Conservation (phyloP, 441 rosid species). For the Lepidium campestre region DNA sequence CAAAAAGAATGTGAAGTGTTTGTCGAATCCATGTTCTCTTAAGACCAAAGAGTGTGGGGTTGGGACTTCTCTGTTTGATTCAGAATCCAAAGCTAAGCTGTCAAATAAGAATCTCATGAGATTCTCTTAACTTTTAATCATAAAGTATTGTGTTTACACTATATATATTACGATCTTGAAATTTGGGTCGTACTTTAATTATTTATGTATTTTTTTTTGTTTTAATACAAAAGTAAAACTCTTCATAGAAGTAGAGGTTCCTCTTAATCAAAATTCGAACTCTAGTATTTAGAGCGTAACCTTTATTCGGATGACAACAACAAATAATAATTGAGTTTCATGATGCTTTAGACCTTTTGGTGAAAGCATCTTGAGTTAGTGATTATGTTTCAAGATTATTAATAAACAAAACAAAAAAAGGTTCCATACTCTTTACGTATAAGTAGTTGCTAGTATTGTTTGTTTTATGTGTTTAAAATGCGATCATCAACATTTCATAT, state of each 20-base stretch:
- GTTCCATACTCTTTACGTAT: not conserved
- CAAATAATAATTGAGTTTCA: not conserved
- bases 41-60: not conserved
- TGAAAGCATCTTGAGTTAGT: not conserved
- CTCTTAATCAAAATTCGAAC: no score
- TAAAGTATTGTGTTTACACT: conserved; percentile 1
- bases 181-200: not conserved
- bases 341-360: not conserved
- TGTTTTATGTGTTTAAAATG: not conserved
- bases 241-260: no score
- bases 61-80: conserved; percentile 7
- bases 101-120: conserved; percentile 22
- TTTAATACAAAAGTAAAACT: no score
- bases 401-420: not conserved
- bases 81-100: conserved; percentile 17
- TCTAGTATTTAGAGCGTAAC: no score
- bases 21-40: conserved; percentile 22
- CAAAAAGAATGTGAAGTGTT: not conserved
- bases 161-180: not conserved
- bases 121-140: conserved; percentile 1
- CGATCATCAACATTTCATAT: not conserved
- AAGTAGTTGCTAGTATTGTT: not conserved
- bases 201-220: no score
- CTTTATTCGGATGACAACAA: no score
- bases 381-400: not conserved